Conservation (phyloP, 805 yeast species). For the Cyberlindnera maritima region DNA sequence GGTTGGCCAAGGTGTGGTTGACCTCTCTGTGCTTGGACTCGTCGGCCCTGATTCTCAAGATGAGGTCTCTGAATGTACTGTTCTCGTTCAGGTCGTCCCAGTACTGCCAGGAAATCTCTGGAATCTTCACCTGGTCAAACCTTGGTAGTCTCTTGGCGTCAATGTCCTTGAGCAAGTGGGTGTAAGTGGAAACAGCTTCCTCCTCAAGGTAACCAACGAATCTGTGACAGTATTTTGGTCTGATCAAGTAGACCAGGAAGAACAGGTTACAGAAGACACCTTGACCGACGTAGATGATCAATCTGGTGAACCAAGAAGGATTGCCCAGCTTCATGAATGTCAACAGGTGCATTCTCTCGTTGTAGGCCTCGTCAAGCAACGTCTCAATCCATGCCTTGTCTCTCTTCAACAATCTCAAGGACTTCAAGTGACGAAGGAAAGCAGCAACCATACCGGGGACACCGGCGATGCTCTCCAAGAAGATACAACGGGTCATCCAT, state of each 20-base stretch:
- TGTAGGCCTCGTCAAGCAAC: slow-evolving; percentile 70
- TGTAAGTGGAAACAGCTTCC: slow-evolving; percentile 69
- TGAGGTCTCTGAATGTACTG: slow-evolving; percentile 55
- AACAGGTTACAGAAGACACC: slow-evolving; percentile 68
- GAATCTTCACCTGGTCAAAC: slow-evolving; percentile 44
- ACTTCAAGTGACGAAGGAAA: slow-evolving; percentile 64
- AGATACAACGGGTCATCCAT: slow-evolving; percentile 62
- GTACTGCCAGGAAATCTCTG: slow-evolving; percentile 59
- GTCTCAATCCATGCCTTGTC: slow-evolving; percentile 79
- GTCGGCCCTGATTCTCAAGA: slow-evolving; percentile 66
- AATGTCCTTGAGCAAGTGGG: slow-evolving; percentile 55
- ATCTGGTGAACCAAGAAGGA: slow-evolving; percentile 56
- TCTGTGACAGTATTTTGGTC: slow-evolving; percentile 67
- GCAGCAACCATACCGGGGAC: slow-evolving; percentile 82
- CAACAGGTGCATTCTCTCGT: slow-evolving; percentile 73
- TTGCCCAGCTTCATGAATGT: slow-evolving; percentile 64
- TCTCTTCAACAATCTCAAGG: slow-evolving; percentile 56
- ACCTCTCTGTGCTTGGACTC: slow-evolving; percentile 81
- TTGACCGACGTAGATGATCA: slow-evolving; percentile 59
- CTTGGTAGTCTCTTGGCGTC: slow-evolving; percentile 48
- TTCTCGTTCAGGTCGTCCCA: slow-evolving; percentile 52
- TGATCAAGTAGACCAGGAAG: slow-evolving; percentile 54
- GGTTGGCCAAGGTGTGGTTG: slow-evolving; percentile 71
- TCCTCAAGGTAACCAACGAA: slow-evolving; percentile 79
- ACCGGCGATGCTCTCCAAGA: slow-evolving; percentile 71